A percentile compares a stretch with the other conserved stretches of the same genome.
Evolutionary conservation across 2,329 filamentous ascomycete species (phyloP).

Genomic region (Arthroderma sp.): DNA sequence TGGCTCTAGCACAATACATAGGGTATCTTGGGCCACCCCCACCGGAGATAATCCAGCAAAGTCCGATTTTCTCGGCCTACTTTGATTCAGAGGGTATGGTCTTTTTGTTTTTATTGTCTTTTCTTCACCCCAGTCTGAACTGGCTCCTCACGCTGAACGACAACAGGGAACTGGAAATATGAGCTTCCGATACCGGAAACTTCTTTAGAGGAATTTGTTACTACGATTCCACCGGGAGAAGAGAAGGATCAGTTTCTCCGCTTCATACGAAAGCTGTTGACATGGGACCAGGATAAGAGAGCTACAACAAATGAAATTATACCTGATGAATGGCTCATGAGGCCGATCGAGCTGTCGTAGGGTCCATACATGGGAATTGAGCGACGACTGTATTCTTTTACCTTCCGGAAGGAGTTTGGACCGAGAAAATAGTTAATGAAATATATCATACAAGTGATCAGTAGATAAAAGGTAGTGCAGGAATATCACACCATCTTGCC

Average conservation of each 20-base stretch:
- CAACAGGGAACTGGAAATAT: constrained; percentile 11
- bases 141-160: neutral
- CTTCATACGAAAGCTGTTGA: constrained; percentile 16
- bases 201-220: constrained; percentile 11
- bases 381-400: too few relatives aligned
- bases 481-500: too few relatives aligned
- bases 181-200: constrained; percentile 12
- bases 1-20: constrained; percentile 19
- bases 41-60: constrained; percentile 14
- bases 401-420: too few relatives aligned
- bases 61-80: constrained; percentile 12
- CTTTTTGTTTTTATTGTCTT: neutral
- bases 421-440: too few relatives aligned
- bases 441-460: too few relatives aligned
- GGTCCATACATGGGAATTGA: too few relatives aligned
- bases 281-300: constrained; percentile 15
- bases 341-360: constrained; percentile 1
- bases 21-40: constrained; percentile 16
- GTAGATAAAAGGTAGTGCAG: too few relatives aligned
- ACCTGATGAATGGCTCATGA: constrained; percentile 15
- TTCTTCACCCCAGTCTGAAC: neutral
- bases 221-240: constrained; percentile 13
- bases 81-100: constrained; percentile 12
- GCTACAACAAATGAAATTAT: constrained; percentile 11
- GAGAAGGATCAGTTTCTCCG: constrained; percentile 16